Base-by-base conservation (phyloP, 495 filamentous ascomycete species). In the Penicillium malachiteum region DNA sequence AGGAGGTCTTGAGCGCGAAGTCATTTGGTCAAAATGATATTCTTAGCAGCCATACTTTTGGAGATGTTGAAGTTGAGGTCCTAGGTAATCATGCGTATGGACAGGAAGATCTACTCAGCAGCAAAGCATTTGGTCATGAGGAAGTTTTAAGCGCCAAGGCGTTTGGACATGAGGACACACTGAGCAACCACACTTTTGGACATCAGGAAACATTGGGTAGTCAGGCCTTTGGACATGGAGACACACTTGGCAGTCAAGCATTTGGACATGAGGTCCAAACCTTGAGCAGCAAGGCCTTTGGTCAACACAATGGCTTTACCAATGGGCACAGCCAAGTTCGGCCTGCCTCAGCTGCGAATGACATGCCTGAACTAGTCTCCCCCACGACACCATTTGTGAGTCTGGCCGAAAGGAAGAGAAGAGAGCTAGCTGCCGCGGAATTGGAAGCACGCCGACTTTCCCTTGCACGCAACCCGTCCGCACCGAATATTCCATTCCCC, bases 381-480 rank as follows among this genome's bases (percentile, higher is more conserved):
- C 60, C 66, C 3, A 67, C 64, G 7, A 58, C 63, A 9, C 65
- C 63, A 2, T 66, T 67, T 8, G 58, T 69, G 30, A 69, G 64
- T 26, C 41, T 73, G 7, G 64, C 68, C 0, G 75, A 77, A 46
- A 66, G 63, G 56, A 73, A 58, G 41, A 86, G 87, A 71, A 90
- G 87, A 71, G 89, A 92, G 60, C 72, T 87, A 26, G 91, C 91
- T 12, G 89, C 89, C 7, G 86, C 87, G 50, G 91, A 96, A 71
- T 80, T 96, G 21, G 91, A 96, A 73, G 88, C 92, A 54, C 84
- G 91, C 16, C 83, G 91, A 43, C 81, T 89, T 58, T 96, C 91
- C 18, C 82, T 96, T 12, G 88, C 90, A 3, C 78, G 87, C 10
- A 82, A 91, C 57, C 87, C 89, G 14, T 89, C 87, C 16, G 90